A percentile compares a stretch with the other conserved stretches of the same genome.
Conservation (phyloP, 73 alveolate genomes). For the Paramecium pentaurelia region DNA sequence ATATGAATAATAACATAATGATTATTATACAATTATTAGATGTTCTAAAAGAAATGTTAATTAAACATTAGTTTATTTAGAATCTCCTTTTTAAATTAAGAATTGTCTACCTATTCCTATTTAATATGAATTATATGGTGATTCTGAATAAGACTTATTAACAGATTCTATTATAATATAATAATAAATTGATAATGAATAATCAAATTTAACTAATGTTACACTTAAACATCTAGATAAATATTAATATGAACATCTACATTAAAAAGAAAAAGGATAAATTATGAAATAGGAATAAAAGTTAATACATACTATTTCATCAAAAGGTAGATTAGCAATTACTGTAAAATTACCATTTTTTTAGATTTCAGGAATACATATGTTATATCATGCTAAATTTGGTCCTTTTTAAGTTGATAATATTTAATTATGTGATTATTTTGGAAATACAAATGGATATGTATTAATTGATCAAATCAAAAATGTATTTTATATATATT, state of each 20-base stretch:
- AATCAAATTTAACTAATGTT: neutral
- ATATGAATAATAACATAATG: neutral
- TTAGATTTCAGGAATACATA: neutral
- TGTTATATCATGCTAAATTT: neutral
- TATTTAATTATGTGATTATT: neutral
- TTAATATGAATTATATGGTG: neutral
- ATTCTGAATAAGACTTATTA: neutral
- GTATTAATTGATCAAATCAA: neutral
- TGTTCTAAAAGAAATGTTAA: neutral
- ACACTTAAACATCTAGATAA: neutral
- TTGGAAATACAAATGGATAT: slow-evolving; percentile 1
- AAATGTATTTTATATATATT: neutral
- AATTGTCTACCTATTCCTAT: slow-evolving; percentile 20
- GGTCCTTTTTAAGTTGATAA: neutral
- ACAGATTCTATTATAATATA: neutral
- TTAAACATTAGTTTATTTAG: neutral
- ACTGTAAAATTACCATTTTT: neutral
- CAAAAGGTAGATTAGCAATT: slow-evolving; percentile 24
- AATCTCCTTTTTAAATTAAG: slow-evolving; percentile 23
- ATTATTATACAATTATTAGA: neutral
- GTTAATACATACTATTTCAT: neutral
- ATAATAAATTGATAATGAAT: neutral
- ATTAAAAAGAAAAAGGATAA: neutral
- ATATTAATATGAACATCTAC: neutral
- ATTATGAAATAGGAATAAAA: neutral